Percentiles rank a stretch among this genome's conserved stretches.
Evolutionary conservation across 2,329 filamentous ascomycete species (phyloP).

Genomic region (Hypoxylon sp.): DNA sequence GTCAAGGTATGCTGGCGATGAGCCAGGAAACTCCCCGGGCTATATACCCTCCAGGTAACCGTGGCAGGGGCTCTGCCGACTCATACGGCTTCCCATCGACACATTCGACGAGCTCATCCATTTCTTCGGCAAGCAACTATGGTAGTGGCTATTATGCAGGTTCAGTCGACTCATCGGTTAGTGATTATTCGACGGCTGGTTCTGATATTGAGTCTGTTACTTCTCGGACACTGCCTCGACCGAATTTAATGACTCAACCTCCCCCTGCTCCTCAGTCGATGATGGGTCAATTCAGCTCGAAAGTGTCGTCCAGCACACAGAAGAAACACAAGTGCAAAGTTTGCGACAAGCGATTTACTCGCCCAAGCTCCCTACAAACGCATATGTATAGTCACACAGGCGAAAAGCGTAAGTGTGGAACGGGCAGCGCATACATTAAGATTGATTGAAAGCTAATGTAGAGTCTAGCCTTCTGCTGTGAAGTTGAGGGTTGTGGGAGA

Average conservation of each 20-base stretch:
- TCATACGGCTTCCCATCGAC: constrained; percentile 92
- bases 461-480: constrained; percentile 85
- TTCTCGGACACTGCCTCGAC: constrained; percentile 86
- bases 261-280: constrained; percentile 93
- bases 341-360: constrained; percentile 96
- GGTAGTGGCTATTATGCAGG: constrained; percentile 89
- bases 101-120: constrained; percentile 89
- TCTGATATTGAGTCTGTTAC: constrained; percentile 87
- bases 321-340: constrained; percentile 99
- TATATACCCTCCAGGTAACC: constrained; percentile 79
- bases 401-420: constrained; percentile 86
- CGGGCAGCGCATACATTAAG: constrained; percentile 1
- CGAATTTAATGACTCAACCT: constrained; percentile 74
- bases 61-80: constrained; percentile 81
- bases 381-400: constrained; percentile 99
- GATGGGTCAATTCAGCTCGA: constrained; percentile 99
- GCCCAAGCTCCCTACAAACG: constrained; percentile 93
- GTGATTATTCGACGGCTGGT: constrained; percentile 91
- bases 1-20: constrained; percentile 94
- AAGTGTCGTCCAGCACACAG: constrained; percentile 93
- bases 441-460: constrained; percentile 28
- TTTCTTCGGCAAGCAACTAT: constrained; percentile 84
- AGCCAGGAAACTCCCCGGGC: constrained; percentile 95
- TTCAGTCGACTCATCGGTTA: constrained; percentile 86
- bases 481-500: constrained; percentile 93